phyloP scores from a whole-genome alignment of 805 yeast genomes.

The Danielozyma ontarioensis region DNA sequence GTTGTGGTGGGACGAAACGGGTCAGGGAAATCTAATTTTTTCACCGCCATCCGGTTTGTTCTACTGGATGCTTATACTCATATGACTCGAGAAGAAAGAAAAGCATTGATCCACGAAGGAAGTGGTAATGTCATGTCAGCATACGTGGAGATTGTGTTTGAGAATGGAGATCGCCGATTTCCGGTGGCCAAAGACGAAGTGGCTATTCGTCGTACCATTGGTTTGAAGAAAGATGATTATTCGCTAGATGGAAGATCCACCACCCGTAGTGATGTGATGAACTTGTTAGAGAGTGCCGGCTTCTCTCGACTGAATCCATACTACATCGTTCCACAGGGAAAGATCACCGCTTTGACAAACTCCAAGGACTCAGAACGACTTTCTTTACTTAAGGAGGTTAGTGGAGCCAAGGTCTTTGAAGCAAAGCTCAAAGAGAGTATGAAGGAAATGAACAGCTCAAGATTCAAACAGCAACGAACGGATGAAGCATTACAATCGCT shows the following conservation, averaged over 20 bases:
- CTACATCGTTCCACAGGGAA: slow-evolving; percentile 96
- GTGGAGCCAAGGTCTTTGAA: slow-evolving; percentile 93
- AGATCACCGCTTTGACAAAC: slow-evolving; percentile 81
- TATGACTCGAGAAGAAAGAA: slow-evolving; percentile 79
- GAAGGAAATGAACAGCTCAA: slow-evolving; percentile 73
- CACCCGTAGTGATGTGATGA: slow-evolving; percentile 74
- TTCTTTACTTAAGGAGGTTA: slow-evolving; percentile 78
- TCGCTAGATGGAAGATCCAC: slow-evolving; percentile 76
- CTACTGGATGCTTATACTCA: slow-evolving; percentile 85
- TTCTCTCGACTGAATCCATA: slow-evolving; percentile 87
- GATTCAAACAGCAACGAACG: slow-evolving; percentile 63
- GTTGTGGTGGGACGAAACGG: slow-evolving; percentile 88
- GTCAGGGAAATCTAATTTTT: slow-evolving; percentile 94
- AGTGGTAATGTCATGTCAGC: slow-evolving; percentile 89
- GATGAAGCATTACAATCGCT: slow-evolving; percentile 68
- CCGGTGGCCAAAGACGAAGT: slow-evolving; percentile 67
- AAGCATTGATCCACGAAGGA: slow-evolving; percentile 84
- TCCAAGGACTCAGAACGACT: slow-evolving; percentile 84
- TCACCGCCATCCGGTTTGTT: slow-evolving; percentile 91
- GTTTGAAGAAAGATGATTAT: slow-evolving; percentile 89
- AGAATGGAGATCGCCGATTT: slow-evolving; percentile 71
- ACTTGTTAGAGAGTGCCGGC: slow-evolving; percentile 85
- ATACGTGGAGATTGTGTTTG: slow-evolving; percentile 84
- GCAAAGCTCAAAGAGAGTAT: slow-evolving; percentile 69
- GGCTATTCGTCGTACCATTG: slow-evolving; percentile 79